These are phyloP conservation scores for Coemansia sp. DNA, from an alignment of 192 early-diverging fungal genomes.

Conservation along the genomic window DNA sequence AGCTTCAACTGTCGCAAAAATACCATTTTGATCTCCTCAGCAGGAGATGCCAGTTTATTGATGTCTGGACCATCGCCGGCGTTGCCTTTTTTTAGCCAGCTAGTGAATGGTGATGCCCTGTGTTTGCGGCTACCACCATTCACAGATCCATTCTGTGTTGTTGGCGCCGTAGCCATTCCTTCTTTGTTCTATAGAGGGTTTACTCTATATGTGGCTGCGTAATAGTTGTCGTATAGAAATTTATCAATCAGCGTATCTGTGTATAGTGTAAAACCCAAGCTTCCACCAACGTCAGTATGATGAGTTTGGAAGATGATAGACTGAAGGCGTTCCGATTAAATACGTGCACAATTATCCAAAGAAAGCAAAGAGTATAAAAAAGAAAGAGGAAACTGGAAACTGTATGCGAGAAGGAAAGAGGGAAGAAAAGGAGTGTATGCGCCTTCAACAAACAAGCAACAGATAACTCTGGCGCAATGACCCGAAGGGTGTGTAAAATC, in stretches of 20 bases:
- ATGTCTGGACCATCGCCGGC: slow-evolving; percentile 16
- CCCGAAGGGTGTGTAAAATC: slow-evolving; percentile 4
- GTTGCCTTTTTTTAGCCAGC: slow-evolving; percentile 42
- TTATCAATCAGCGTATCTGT: neutral
- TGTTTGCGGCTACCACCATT: slow-evolving; percentile 18
- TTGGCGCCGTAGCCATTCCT: slow-evolving; percentile 12
- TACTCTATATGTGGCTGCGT: neutral
- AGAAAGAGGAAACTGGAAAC: neutral
- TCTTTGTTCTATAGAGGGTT: neutral
- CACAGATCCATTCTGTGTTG: neutral
- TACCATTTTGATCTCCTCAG: slow-evolving; percentile 52
- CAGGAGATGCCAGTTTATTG: slow-evolving; percentile 53
- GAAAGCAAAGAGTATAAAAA: neutral
- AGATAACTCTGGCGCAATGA: slow-evolving; percentile 1
- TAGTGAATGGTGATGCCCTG: slow-evolving; percentile 37
- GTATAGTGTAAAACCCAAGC: neutral
- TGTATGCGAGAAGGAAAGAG: neutral
- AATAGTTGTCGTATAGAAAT: neutral
- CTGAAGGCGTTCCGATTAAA: too few relatives aligned
- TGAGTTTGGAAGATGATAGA: neutral
- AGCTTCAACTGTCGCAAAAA: slow-evolving; percentile 50
- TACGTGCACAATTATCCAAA: too few relatives aligned
- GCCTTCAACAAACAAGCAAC: slow-evolving; percentile 2
- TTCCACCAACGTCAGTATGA: neutral
- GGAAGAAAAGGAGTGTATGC: neutral